Conservation (phyloP, 2,329 filamentous ascomycete genomes). For the Alternaria postmessia region DNA sequence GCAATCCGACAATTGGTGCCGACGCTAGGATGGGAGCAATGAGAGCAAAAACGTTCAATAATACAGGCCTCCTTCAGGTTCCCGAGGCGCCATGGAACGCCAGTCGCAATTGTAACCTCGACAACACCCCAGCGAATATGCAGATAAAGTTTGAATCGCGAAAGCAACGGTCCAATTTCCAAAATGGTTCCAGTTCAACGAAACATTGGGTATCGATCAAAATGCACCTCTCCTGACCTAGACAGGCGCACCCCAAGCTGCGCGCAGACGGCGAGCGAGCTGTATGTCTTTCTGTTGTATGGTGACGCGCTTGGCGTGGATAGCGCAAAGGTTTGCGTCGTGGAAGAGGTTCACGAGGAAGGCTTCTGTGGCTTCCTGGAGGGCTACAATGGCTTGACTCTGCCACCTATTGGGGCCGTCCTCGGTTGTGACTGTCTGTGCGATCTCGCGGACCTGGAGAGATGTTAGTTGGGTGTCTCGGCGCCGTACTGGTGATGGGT, state of each 20-base stretch:
- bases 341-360: constrained; percentile 98
- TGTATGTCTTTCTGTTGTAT: constrained; percentile 99
- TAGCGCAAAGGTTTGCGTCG: constrained; percentile 97
- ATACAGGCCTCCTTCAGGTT: neutral
- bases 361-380: constrained; percentile 98
- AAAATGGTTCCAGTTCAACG: neutral
- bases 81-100: constrained; percentile 8
- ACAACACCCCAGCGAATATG: neutral
- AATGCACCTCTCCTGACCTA: constrained; percentile 12
- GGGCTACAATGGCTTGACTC: constrained; percentile 94
- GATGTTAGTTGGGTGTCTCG: constrained; percentile 60
- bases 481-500: too few relatives aligned
- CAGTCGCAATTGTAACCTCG: constrained; percentile 3
- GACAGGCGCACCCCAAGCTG: constrained; percentile 62
- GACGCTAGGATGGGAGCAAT: neutral
- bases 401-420: constrained; percentile 79
- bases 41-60: neutral
- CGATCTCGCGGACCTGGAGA: constrained; percentile 75
- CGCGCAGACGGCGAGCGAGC: constrained; percentile 91
- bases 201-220: constrained; percentile 22
- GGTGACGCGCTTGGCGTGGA: constrained; percentile 99
- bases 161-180: neutral
- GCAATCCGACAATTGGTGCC: neutral
- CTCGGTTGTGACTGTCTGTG: constrained; percentile 68
- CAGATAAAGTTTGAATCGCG: neutral